Evolutionary conservation across 2,329 filamentous ascomycete species (phyloP).

Genomic region (Polychaeton citri): DNA sequence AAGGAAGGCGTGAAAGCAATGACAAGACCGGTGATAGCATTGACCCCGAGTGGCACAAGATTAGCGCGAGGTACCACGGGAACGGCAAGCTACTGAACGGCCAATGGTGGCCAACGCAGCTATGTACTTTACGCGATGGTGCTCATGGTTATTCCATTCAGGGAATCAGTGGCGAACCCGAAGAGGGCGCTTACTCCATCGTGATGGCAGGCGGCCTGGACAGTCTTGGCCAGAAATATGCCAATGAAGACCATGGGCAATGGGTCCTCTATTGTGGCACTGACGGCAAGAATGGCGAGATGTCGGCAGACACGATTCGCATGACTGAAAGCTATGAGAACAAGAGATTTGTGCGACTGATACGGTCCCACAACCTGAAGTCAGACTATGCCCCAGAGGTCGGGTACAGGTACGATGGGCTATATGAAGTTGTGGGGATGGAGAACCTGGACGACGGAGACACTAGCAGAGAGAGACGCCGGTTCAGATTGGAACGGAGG

Average conservation of each 20-base stretch:
- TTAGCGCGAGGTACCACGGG: slow-evolving; percentile 23
- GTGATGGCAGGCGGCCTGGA: slow-evolving; percentile 33
- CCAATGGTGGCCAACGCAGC: slow-evolving; percentile 43
- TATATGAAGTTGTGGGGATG: slow-evolving; percentile 35
- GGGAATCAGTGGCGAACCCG: slow-evolving; percentile 37
- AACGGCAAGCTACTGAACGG: slow-evolving; percentile 30
- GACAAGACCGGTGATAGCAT: slow-evolving; percentile 17
- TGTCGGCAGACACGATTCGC: slow-evolving; percentile 23
- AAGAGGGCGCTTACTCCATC: slow-evolving; percentile 40
- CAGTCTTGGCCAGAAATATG: slow-evolving; percentile 22
- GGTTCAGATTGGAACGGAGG: slow-evolving; percentile 34
- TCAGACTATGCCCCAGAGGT: slow-evolving; percentile 31
- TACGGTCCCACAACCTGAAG: slow-evolving; percentile 32
- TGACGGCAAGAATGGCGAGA: slow-evolving; percentile 15
- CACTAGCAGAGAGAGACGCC: slow-evolving; percentile 26
- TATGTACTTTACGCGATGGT: slow-evolving; percentile 38
- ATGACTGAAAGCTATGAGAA: slow-evolving; percentile 28
- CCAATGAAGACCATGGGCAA: slow-evolving; percentile 33
- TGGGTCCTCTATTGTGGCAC: slow-evolving; percentile 41
- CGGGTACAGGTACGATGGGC: slow-evolving; percentile 45
- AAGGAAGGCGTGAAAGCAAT: slow-evolving; percentile 1
- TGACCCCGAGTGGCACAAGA: slow-evolving; percentile 11
- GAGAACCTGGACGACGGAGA: slow-evolving; percentile 28
- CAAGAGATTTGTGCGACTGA: slow-evolving; percentile 34
- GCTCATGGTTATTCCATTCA: slow-evolving; percentile 37